These are phyloP conservation scores for Cladosporium austrohemisphaericum DNA, from an alignment of 2,329 filamentous ascomycete genomes.

Conservation along the genomic window DNA sequence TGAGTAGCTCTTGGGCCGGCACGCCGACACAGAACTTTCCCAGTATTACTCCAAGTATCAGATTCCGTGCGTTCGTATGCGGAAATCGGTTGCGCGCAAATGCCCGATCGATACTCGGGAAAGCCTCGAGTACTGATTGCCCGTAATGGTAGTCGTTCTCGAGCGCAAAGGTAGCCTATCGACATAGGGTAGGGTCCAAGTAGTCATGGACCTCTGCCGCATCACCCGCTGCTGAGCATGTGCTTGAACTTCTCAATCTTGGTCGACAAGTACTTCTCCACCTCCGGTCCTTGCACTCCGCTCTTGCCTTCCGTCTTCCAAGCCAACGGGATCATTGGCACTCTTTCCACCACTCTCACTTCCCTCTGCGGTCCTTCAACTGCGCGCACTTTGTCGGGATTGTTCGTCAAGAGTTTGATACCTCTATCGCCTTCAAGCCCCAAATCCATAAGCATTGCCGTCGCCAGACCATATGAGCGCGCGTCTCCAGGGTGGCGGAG, in stretches of 20 bases:
- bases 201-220: too few relatives aligned
- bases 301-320: slow-evolving; percentile 77
- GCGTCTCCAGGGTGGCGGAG: slow-evolving; percentile 92
- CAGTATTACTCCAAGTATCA: too few relatives aligned
- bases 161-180: too few relatives aligned
- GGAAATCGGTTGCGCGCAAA: too few relatives aligned
- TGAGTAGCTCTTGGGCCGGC: too few relatives aligned
- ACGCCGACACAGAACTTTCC: too few relatives aligned
- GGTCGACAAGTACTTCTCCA: slow-evolving; percentile 89
- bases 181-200: too few relatives aligned
- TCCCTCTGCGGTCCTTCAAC: slow-evolving; percentile 90
- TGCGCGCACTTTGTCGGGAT: slow-evolving; percentile 92
- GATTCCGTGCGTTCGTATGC: too few relatives aligned
- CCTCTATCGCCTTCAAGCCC: slow-evolving; percentile 66
- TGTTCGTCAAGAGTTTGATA: slow-evolving; percentile 86
- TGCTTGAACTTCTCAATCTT: slow-evolving; percentile 63
- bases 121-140: too few relatives aligned
- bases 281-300: slow-evolving; percentile 81
- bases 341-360: slow-evolving; percentile 79
- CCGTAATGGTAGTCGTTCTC: too few relatives aligned
- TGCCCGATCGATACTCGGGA: too few relatives aligned
- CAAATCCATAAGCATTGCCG: slow-evolving; percentile 85
- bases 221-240: slow-evolving; percentile 37
- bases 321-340: slow-evolving; percentile 91
- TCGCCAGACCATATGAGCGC: slow-evolving; percentile 91